Evolutionary conservation across 2,329 filamentous ascomycete genomes (phyloP).

Genomic region (Purpureocillium lavendulum): DNA sequence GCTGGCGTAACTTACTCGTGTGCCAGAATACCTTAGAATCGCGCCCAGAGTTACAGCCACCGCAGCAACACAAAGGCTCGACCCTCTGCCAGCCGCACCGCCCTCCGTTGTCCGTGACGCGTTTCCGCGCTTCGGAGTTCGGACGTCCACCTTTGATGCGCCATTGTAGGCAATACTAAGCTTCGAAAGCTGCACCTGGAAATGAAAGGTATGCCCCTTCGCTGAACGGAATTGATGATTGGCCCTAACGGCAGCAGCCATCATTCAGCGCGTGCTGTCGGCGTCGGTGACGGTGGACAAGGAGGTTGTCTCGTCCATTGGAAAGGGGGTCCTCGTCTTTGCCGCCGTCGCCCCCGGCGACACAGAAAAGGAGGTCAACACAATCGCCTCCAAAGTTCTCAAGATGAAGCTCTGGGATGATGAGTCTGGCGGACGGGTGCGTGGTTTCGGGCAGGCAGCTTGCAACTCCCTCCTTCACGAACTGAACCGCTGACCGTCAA

Average conservation of each 20-base stretch:
- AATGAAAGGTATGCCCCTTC: constrained; percentile 7
- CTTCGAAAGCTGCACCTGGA: too few species aligned
- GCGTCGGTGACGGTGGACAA: constrained; percentile 94
- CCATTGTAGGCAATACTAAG: too few species aligned
- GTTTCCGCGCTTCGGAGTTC: too few species aligned
- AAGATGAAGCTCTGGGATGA: constrained; percentile 92
- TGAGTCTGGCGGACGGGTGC: constrained; percentile 58
- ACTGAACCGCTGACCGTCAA: background rate
- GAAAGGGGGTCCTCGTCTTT: constrained; percentile 81
- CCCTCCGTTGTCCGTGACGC: too few species aligned
- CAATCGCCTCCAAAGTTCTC: constrained; percentile 74
- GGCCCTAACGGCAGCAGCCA: constrained; percentile 48
- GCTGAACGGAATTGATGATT: background rate
- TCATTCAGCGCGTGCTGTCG: constrained; percentile 88
- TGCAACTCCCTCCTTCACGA: too few species aligned
- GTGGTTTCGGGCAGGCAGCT: too few species aligned
- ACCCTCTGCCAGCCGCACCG: too few species aligned
- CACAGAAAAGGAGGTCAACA: constrained; percentile 78
- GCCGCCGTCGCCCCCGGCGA: constrained; percentile 87
- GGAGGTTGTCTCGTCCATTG: constrained; percentile 82
- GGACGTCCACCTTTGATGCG: constrained; percentile 2
- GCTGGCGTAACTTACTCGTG: too few species aligned
- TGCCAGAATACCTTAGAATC: too few species aligned
- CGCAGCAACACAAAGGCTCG: too few species aligned
- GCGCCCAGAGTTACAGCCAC: too few species aligned